Evolutionary conservation across 192 early-diverging fungal genomes (phyloP), one percentile per base, ranked within the genome.

Genomic region (Mycoemilia scoparia): DNA sequence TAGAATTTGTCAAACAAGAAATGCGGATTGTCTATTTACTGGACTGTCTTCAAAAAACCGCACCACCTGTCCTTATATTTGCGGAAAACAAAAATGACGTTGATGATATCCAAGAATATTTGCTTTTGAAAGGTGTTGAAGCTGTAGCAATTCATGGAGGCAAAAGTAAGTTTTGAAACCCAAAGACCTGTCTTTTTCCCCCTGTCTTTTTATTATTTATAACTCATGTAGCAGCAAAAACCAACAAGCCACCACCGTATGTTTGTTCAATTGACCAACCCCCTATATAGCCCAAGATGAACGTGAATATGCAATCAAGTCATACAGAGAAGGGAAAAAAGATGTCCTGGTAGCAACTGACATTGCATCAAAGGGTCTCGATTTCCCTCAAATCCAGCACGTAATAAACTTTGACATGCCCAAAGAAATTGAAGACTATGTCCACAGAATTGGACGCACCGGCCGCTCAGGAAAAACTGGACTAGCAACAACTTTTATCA

Each of bases 391-490:
- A 39, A 93, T 97, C 58, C 82, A 93, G 42, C 93, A 97, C 39
- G 93, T 97, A 32, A 97, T 97, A 44, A 85, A 96, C 50, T 97
- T 83, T 59, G 93, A 97, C 49, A 88, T 97, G 83, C 93, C 93
- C 25, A 93, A 93, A 44, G 90, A 96, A 48, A 97, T 97, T 58
- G 93, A 97, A 64, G 88, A 96, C 60, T 97, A 93, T 56, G 84
- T 90, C 1, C 87, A 95, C 58, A 67, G 92, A 25, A 96, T 97
- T 40, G 93, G 93, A 40, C 78, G 93, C 54, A 97, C 90, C 5
- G 93, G 93, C 35, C 85, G 93, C 48, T 80, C 78, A 4, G 93
- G 93, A 15, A 87, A 87, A 51, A 93, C 90, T 0, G 93, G 93
- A 24, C 73, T 92, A 2, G 90, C 93, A 0, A 97, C 93, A 0